A percentile compares a stretch with the other conserved stretches of the same genome.
phyloP scores from a whole-genome alignment of 805 yeast species.

The Myxozyma neglecta region DNA sequence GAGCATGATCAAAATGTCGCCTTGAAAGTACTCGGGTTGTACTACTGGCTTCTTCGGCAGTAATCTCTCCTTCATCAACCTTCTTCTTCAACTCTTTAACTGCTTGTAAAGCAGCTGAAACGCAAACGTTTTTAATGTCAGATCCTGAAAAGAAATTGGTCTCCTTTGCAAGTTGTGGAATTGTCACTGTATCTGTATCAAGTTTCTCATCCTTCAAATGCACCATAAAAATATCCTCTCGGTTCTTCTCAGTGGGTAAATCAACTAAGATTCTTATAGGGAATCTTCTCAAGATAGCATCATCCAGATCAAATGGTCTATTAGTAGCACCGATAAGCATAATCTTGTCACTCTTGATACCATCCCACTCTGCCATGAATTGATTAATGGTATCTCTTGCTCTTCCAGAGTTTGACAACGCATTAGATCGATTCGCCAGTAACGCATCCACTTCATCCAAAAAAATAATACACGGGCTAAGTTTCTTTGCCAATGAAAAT shows the following conservation, averaged over 20 bases:
- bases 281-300: conserved; percentile 96
- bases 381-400: conserved; percentile 95
- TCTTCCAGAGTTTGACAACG: conserved; percentile 79
- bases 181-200: conserved; percentile 52
- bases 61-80: not conserved
- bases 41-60: conserved; percentile 38
- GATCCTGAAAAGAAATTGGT: conserved; percentile 76
- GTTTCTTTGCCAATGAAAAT: conserved; percentile 96
- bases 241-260: conserved; percentile 87
- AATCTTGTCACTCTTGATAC: conserved; percentile 98
- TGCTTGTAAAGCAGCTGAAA: conserved; percentile 78
- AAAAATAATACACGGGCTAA: conserved; percentile 95
- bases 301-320: conserved; percentile 98
- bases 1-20: conserved; percentile 27
- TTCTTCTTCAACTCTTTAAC: conserved; percentile 54
- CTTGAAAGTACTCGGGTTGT: conserved; percentile 33
- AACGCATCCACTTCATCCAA: conserved; percentile 99
- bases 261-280: conserved; percentile 96
- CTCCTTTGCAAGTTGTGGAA: conserved; percentile 53
- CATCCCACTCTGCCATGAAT: conserved; percentile 98
- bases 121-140: conserved; percentile 73
- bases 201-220: conserved; percentile 68
- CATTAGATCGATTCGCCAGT: conserved; percentile 94
- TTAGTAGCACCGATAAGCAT: conserved; percentile 98
- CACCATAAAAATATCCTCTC: conserved; percentile 87